These are phyloP conservation scores for Penicillium vulpinum DNA, from an alignment of 2,329 filamentous ascomycete species.

Conservation along the genomic window DNA sequence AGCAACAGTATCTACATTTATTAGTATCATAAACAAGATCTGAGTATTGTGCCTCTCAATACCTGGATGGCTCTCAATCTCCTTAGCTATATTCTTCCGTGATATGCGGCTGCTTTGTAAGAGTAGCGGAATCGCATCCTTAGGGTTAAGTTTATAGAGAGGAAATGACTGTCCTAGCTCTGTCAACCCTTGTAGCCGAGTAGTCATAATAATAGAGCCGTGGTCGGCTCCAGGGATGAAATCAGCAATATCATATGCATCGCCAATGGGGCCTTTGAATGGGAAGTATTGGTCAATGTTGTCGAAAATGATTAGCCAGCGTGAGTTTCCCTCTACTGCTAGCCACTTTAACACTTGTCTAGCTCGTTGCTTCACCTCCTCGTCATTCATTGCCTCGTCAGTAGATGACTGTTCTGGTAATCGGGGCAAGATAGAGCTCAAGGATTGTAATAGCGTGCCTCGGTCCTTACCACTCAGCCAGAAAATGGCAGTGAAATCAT, in stretches of 20 bases:
- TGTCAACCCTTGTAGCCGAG: slow-evolving; percentile 33
- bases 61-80: slow-evolving; percentile 15
- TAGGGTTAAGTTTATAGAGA: slow-evolving; percentile 33
- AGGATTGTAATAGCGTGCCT: slow-evolving; percentile 20
- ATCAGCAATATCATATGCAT: slow-evolving; percentile 30
- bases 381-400: slow-evolving; percentile 7
- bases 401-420: slow-evolving; percentile 12
- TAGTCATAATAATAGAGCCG: slow-evolving; percentile 47
- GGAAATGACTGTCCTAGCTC: slow-evolving; percentile 35
- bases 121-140: slow-evolving; percentile 13
- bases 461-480: slow-evolving; percentile 30
- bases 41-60: not conserved
- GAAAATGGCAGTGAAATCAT: slow-evolving; percentile 27
- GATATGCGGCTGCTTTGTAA: slow-evolving; percentile 14
- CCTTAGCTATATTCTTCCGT: not conserved
- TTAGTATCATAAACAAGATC: slow-evolving; percentile 7
- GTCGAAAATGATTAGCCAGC: slow-evolving; percentile 34
- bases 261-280: slow-evolving; percentile 1
- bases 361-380: slow-evolving; percentile 16
- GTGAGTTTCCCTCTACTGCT: slow-evolving; percentile 13
- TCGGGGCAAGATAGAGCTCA: slow-evolving; percentile 16
- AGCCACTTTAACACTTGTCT: slow-evolving; percentile 18
- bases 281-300: slow-evolving; percentile 29
- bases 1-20: slow-evolving; percentile 20
- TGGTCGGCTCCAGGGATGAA: slow-evolving; percentile 38